Evolutionary conservation across 1,284 basidiomycete genomes (phyloP), one percentile per base, ranked within the genome.

Genomic region (Ceratobasidium papillatum): DNA sequence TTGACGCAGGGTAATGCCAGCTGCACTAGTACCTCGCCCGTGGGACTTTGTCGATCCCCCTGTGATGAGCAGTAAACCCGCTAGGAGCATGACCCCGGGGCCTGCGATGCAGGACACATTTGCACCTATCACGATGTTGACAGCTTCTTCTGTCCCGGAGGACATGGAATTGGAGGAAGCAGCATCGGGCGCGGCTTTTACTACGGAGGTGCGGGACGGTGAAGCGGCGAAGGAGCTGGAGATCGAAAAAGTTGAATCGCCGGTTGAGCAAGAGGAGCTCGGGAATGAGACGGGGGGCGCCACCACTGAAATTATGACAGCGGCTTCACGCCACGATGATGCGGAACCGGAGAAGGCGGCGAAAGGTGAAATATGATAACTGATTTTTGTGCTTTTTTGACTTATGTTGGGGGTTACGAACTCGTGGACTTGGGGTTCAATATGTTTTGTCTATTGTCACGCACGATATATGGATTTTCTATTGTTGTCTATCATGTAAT

Each of bases 11-110:
- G 86, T 93, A 71, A 88, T 94, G 86, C 92, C 92, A 27, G 88
- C 89, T 64, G 92, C 92, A 7, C 84, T 94, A 81, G 85, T 91
- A 61, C 89, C 91, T 43, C 89, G 90, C 30, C 83, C 91, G 49
- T 93, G 91, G 91, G 92, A 93, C 80, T 93, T 93, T 78, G 80
- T 87, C 45, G 82, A 86, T 47, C 84, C 84, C 0, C 83, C 86
- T 73, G 52, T 75, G 30, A 56, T 56, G 52, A 56, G 41, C 38
- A 47, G 56, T 8, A 75, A 73, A 43, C 41, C 45, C 11, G 52
- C 17, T n/a, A 51, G 8, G 19, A 45, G 36, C 52, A 56, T 58
- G 51, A 56, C 32, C 65, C 45, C 65, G 65, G 65, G 65, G 45
- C 47, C 65, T 17, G 36, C 52, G 32, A 22, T 34, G 27, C 49